phyloP scores from a whole-genome alignment of 768 basidiomycete species.

The Tulasnella sp. region DNA sequence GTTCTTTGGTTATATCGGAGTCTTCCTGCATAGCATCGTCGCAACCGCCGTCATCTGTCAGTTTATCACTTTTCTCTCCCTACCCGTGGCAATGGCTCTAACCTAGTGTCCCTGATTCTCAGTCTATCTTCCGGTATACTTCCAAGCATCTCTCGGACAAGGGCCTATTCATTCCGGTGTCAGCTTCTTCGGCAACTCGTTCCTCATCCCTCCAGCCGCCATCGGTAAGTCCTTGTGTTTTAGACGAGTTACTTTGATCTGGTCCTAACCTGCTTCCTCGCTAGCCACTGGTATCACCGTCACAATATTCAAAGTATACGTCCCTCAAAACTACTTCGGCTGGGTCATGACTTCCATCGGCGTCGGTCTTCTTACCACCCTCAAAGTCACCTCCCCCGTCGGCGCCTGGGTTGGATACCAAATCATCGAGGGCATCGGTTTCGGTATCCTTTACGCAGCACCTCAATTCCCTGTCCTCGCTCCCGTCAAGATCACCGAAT shows the following conservation, averaged over 20 bases:
- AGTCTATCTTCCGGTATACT: conserved; percentile 24
- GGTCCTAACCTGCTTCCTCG: not conserved
- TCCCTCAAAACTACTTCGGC: conserved; percentile 32
- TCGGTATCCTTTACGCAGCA: conserved; percentile 19
- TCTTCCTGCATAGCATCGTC: not conserved
- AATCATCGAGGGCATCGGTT: conserved; percentile 11
- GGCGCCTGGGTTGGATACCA: conserved; percentile 17
- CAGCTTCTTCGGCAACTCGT: conserved; percentile 8
- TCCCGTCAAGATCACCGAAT: conserved; percentile 19
- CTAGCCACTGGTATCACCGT: not conserved
- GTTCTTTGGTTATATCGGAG: conserved; percentile 29
- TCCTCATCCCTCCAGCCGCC: conserved; percentile 24
- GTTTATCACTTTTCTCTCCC: not conserved
- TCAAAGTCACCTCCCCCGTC: not conserved
- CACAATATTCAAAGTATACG: conserved; percentile 30
- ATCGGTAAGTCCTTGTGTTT: not conserved
- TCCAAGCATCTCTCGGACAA: conserved; percentile 24
- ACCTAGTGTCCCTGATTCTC: not conserved
- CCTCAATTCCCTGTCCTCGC: conserved; percentile 31
- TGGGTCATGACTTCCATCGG: conserved; percentile 35
- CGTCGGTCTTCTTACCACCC: conserved; percentile 31
- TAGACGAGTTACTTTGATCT: not conserved
- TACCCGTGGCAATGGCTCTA: not conserved
- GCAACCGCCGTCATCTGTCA: not conserved
- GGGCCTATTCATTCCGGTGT: conserved; percentile 18